Percentiles rank a stretch among this genome's conserved stretches.
Evolutionary conservation across 2,329 filamentous ascomycete species (phyloP).

Genomic region (Fusarium xylarioides): DNA sequence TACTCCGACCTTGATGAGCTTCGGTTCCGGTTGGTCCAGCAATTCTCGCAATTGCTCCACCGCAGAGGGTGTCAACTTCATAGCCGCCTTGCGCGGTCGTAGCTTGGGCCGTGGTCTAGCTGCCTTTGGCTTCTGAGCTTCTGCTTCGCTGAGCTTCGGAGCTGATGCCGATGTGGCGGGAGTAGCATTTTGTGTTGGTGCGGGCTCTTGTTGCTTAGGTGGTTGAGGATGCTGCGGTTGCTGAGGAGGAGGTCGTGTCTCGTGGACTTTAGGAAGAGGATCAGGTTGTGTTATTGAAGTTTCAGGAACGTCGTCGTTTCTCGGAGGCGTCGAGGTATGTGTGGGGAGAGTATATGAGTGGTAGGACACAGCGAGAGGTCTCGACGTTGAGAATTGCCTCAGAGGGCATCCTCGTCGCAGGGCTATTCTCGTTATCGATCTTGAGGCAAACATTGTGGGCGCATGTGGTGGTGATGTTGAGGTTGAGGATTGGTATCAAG

Average conservation of each 20-base stretch:
- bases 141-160: slow-evolving; percentile 62
- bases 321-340: slow-evolving; percentile 51
- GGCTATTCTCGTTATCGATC: slow-evolving; percentile 53
- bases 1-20: slow-evolving; percentile 93
- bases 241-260: slow-evolving; percentile 58
- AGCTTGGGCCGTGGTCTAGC: slow-evolving; percentile 49
- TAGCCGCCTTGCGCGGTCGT: slow-evolving; percentile 84
- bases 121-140: slow-evolving; percentile 73
- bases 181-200: slow-evolving; percentile 24
- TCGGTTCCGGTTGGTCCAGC: slow-evolving; percentile 85
- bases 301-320: slow-evolving; percentile 56
- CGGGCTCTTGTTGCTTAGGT: slow-evolving; percentile 23
- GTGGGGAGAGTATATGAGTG: slow-evolving; percentile 62
- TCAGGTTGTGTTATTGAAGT: slow-evolving; percentile 58
- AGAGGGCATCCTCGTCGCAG: slow-evolving; percentile 51
- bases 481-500: not conserved
- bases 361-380: slow-evolving; percentile 51
- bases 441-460: slow-evolving; percentile 55
- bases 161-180: slow-evolving; percentile 39
- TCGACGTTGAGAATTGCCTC: slow-evolving; percentile 55
- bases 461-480: slow-evolving; percentile 38
- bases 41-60: slow-evolving; percentile 80
- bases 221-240: slow-evolving; percentile 34
- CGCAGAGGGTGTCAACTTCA: slow-evolving; percentile 83
- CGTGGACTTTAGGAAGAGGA: slow-evolving; percentile 59